These are phyloP conservation scores for Teratosphaeria zuluensis DNA, from an alignment of 2,329 filamentous ascomycete species.

Conservation along the genomic window DNA sequence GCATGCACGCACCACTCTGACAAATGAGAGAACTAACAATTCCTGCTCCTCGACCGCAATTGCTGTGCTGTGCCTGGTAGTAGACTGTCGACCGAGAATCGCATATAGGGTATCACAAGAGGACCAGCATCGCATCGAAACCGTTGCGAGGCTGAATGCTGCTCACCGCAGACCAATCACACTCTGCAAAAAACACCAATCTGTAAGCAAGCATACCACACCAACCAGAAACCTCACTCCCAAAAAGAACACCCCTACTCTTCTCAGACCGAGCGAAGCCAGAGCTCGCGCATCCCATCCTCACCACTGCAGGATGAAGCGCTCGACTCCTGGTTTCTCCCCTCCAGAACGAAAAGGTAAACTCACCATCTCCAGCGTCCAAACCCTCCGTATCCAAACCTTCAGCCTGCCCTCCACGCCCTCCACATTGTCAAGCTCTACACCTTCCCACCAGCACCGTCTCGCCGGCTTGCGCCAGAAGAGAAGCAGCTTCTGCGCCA, in stretches of 20 bases:
- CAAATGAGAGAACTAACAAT: background rate
- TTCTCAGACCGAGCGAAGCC: no score
- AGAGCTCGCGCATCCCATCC: background rate
- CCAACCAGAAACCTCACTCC: no score
- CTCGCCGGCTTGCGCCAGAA: slow-evolving; percentile 97
- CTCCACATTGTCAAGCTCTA: slow-evolving; percentile 80
- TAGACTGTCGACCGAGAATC: background rate
- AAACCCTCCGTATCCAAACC: slow-evolving; percentile 95
- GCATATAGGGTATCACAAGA: background rate
- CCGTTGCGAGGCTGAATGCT: background rate
- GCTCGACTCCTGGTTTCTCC: background rate
- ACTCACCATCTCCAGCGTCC: slow-evolving; percentile 88
- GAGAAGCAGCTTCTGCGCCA: slow-evolving; percentile 94
- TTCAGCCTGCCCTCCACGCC: slow-evolving; percentile 88
- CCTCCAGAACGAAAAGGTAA: background rate
- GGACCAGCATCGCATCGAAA: background rate
- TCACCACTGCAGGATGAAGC: background rate
- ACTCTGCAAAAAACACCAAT: slow-evolving; percentile 11
- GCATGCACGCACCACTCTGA: background rate
- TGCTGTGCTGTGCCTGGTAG: background rate
- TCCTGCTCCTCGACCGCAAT: background rate
- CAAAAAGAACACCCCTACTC: no score
- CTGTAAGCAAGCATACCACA: background rate
- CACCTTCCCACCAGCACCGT: slow-evolving; percentile 98
- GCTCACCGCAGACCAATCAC: slow-evolving; percentile 22